A percentile compares a stretch with the other conserved stretches of the same genome.
Evolutionary conservation across 768 basidiomycete genomes (phyloP).

Genomic region (Mycena pura): DNA sequence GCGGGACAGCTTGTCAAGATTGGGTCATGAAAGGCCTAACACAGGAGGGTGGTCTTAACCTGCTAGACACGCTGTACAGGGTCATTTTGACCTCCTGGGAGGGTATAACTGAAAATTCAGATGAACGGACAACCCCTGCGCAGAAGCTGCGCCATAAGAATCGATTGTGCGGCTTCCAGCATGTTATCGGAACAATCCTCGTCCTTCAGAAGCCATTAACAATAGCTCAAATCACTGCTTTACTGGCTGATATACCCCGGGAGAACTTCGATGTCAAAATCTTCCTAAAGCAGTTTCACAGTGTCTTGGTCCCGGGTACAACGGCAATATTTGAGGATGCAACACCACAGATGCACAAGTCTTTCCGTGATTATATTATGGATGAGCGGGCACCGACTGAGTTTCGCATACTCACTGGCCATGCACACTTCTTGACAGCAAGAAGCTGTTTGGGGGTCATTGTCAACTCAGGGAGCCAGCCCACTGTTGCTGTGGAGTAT

Average conservation of each 20-base stretch:
- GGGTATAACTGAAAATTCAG: background rate
- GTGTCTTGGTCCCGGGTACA: slow-evolving; percentile 7
- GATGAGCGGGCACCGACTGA: background rate
- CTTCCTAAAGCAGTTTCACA: background rate
- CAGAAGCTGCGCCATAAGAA: background rate
- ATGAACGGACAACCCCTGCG: background rate
- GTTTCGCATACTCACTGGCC: background rate
- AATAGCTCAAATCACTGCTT: slow-evolving; percentile 3
- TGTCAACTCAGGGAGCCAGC: background rate
- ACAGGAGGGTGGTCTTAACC: background rate
- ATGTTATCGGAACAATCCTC: slow-evolving; percentile 3
- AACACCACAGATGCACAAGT: slow-evolving; percentile 14
- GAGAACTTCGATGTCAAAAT: background rate
- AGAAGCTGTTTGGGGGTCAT: slow-evolving; percentile 7
- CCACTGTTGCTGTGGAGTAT: background rate
- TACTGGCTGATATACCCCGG: background rate
- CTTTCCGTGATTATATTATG: slow-evolving; percentile 8
- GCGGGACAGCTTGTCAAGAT: background rate
- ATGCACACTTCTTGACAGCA: slow-evolving; percentile 3
- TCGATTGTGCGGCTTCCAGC: background rate
- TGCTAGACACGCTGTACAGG: background rate
- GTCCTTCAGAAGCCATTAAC: slow-evolving; percentile 1
- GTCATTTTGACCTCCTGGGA: slow-evolving; percentile 9
- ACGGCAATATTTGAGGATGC: slow-evolving; percentile 5
- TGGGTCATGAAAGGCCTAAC: background rate